phyloP scores from a whole-genome alignment of 208 protist genomes.

The Eutreptiella sp. region DNA sequence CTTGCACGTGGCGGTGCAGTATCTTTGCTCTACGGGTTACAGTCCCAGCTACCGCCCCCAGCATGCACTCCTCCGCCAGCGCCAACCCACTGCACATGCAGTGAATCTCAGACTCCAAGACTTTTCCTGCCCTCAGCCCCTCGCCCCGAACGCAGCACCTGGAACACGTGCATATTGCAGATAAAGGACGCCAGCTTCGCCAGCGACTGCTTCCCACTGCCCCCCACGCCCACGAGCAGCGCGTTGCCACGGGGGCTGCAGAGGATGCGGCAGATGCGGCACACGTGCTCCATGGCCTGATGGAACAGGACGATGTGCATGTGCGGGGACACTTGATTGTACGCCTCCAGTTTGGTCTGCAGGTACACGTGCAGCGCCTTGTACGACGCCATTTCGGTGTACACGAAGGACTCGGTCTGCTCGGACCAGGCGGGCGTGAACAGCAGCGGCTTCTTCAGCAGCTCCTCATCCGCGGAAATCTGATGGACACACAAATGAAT shows the following conservation, averaged over 20 bases:
- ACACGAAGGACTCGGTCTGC: slow-evolving; percentile 50
- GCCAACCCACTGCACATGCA: no score
- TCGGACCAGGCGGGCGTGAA: slow-evolving; percentile 34
- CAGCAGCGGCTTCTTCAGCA: background rate
- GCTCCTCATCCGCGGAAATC: no score
- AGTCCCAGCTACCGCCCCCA: no score
- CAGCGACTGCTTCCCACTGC: slow-evolving; percentile 86
- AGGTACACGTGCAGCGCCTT: slow-evolving; percentile 67
- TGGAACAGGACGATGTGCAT: slow-evolving; percentile 97
- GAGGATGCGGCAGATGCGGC: slow-evolving; percentile 88
- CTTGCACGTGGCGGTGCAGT: no score
- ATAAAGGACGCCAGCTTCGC: slow-evolving; percentile 91
- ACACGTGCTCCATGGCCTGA: slow-evolving; percentile 95
- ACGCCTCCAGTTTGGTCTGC: slow-evolving; percentile 81
- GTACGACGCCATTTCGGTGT: slow-evolving; percentile 68
- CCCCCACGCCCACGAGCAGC: slow-evolving; percentile 87
- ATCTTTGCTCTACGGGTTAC: no score
- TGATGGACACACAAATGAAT: no score
- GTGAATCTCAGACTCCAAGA: no score
- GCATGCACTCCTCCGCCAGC: no score
- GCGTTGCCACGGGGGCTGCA: slow-evolving; percentile 89
- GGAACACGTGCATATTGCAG: slow-evolving; percentile 92
- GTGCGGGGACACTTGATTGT: slow-evolving; percentile 88
- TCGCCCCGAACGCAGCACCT: no score
- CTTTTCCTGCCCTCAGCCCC: no score